phyloP scores from a whole-genome alignment of 108 stramenopile species.

The Cyclostephanos tholiformis region DNA sequence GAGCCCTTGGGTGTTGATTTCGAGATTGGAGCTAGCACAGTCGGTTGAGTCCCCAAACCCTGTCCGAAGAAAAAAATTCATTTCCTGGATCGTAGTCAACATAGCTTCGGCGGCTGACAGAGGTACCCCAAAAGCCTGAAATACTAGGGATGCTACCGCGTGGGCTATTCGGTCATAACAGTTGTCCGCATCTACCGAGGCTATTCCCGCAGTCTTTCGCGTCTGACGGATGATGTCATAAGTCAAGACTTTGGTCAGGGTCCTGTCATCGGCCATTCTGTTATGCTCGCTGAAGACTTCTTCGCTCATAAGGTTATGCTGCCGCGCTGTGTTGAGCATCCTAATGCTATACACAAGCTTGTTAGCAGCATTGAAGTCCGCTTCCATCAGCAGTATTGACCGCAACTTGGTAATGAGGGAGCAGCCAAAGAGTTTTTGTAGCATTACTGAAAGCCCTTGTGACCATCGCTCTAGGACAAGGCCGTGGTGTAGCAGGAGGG shows the following conservation, averaged over 20 bases:
- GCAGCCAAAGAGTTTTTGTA: background rate
- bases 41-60: background rate
- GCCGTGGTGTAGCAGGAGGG: background rate
- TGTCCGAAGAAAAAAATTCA: conserved; percentile 11
- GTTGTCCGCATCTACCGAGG: conserved; percentile 18
- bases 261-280: conserved; percentile 13
- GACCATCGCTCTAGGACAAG: background rate
- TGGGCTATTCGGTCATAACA: background rate
- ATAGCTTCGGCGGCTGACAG: background rate
- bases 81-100: conserved; percentile 1
- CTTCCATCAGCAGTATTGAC: conserved; percentile 13
- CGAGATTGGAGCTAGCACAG: background rate
- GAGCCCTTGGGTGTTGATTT: background rate
- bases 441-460: background rate
- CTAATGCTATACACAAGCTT: conserved; percentile 15
- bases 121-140: conserved; percentile 4
- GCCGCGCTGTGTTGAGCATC: conserved; percentile 8
- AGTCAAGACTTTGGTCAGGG: conserved; percentile 1
- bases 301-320: conserved; percentile 18
- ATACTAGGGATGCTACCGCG: conserved; percentile 4
- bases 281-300: conserved; percentile 25
- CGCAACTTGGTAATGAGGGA: conserved; percentile 4
- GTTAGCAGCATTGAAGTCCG: conserved; percentile 15
- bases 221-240: conserved; percentile 2
- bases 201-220: background rate